Base-by-base conservation (phyloP, 768 basidiomycete genomes). In the Trametes cubensis region DNA sequence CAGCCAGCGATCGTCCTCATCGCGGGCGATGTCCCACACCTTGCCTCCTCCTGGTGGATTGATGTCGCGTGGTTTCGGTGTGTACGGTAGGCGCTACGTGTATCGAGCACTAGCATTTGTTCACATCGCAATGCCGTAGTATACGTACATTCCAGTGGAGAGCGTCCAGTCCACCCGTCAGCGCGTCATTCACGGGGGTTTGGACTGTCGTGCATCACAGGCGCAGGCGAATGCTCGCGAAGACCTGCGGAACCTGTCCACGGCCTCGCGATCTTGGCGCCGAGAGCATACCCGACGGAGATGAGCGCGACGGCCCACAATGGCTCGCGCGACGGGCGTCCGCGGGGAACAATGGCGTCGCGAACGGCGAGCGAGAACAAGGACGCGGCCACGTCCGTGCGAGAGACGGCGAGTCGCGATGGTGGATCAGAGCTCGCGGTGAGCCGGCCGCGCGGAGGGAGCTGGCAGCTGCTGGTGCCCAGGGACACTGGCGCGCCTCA, bases 61-160 rank as follows among this genome's bases (percentile, higher is more conserved):
- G 68, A 70, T 70, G 71, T 62, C 71, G 60, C 58, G 62, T 68
- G 69, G 64, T 58, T 61, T 20, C 51, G 62, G 65, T 68, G 68
- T 63, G 62, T 63, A 41, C 60, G 34, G 11, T 34, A 34, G 34
- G 34, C 34, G 34, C 34, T 34, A 34, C 34, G 11, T 34, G 34
- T 34, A 34, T 34, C 34, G 6, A 28, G 34, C 34, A 34, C 10
- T 10, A 34, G 34, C 10, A 34, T 10, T 10, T 6, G 34, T 5
- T 34, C 34, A 34, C 34, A 34, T 34, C 34, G 34, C 34, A 34
- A 34, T 34, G 11, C 34, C 34, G 34, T 34, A 34, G 34, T 11
- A 11, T 10, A 26, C 42, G 15, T n/a, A n/a, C n/a, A n/a, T n/a
- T n/a, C 23, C 14, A 38, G 20, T 4, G 5, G 11, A 15, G 11